Base-by-base conservation (phyloP, 2,329 filamentous ascomycete genomes). In the Monilinia aucupariae region DNA sequence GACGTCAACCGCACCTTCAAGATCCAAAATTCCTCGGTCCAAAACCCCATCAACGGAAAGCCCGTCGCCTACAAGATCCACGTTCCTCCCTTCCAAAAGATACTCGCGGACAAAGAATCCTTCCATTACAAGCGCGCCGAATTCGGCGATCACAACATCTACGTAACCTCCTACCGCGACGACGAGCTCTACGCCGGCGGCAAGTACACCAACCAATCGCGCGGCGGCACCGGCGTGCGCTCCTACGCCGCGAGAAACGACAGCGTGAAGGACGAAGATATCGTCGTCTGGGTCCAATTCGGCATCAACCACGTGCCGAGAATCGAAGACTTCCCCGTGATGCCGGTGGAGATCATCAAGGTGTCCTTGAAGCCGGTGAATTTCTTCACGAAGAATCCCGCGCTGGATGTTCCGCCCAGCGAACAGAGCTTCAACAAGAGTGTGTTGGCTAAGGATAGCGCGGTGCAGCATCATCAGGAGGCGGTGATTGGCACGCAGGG, bases 271-370 rank as follows among this genome's bases (percentile, higher is more conserved):
- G 75, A 86, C 64, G 75, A 78, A 25, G 80, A 85, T 49, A 78
- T 84, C 48, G 81, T 86, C 1, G 74, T 86, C 5, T 86, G 82
- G 81, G 78, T 84, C 22, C 81, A 82, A 3, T 81, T 80, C 69
- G 78, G 85, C 22, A 81, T 86, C 32, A 88, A 86, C 41, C 86
- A 89, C 67, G 83, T 86, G 32, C 84, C 85, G 0, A 77, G 85
- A 7, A 78, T 83, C 30, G 85, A 88, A 70, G 85, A 88, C 70
- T 88, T 87, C 74, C 85, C 85, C 0, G 82, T 88, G 48, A 88
- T 89, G 86, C 85, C 85, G 0, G 81, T 80, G 68, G 85, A 88
- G 73, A 80, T 76, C 17, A 71, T 81, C 20, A 77, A 76, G 68
- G 78, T 83, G 1, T 72, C 74, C 52, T 69, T 83, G 45, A 78